Conservation (phyloP, 768 basidiomycete genomes). For the Rhodocollybia butyracea region DNA sequence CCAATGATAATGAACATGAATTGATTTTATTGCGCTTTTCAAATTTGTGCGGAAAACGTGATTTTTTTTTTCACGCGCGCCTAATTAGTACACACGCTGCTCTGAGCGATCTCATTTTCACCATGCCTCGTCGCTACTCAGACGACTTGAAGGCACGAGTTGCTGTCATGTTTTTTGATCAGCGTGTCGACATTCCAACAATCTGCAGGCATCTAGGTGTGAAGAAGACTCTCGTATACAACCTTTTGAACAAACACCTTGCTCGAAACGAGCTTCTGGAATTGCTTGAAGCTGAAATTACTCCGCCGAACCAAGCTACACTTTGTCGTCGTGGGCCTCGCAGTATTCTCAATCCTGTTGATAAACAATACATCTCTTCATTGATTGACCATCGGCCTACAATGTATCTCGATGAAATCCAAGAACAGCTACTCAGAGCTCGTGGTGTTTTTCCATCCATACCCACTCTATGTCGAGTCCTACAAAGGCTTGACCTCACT, state of each 20-base stretch:
- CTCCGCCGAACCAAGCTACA: too few relatives aligned
- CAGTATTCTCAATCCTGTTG: neutral
- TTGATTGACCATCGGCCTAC: neutral
- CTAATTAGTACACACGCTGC: conserved; percentile 9
- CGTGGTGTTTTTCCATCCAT: conserved; percentile 24
- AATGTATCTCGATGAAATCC: conserved; percentile 31
- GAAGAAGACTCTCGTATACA: neutral
- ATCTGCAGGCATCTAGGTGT: neutral
- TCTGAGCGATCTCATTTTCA: neutral
- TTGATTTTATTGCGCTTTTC: too few relatives aligned
- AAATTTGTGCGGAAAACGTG: too few relatives aligned
- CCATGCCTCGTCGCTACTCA: conserved; percentile 18
- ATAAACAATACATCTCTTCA: neutral
- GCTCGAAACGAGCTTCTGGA: too few relatives aligned
- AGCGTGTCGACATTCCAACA: neutral
- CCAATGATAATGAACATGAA: too few relatives aligned
- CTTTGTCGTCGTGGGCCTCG: too few relatives aligned
- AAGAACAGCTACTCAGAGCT: conserved; percentile 17
- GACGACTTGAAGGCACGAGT: conserved; percentile 40
- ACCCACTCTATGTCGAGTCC: conserved; percentile 23
- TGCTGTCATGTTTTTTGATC: neutral
- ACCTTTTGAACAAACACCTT: neutral
- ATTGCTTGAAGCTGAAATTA: neutral
- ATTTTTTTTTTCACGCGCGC: too few relatives aligned
- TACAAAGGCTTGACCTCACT: conserved; percentile 9